Evolutionary conservation across 2,329 filamentous ascomycete genomes (phyloP), one percentile per base, ranked within the genome.

Genomic region (Hymenoscyphus infarciens): DNA sequence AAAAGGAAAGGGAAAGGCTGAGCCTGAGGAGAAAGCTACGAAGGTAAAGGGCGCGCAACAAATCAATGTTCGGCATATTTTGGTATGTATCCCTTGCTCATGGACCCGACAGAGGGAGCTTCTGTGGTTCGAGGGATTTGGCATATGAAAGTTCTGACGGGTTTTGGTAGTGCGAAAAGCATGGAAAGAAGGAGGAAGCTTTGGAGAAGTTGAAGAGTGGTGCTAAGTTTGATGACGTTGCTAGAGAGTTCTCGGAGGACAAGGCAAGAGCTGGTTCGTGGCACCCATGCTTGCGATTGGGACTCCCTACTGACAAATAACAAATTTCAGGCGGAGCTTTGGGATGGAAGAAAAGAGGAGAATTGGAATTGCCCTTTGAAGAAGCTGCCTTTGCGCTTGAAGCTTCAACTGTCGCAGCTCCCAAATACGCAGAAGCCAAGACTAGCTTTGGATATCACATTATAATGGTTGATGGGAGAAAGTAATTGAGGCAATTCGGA

Each of bases 381-480:
- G 85, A 86, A 64, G 83, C 89, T 10, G 90, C 90, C 8, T 92
- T 87, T 74, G 83, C 81, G 29, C 79, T 93, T 39, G 85, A 88
- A 68, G 77, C 83, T 1, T 91, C 87, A 71, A 87, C 86, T 8
- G 87, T 85, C 13, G 79, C 74, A 13, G 86, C 77, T 63, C 87
- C 89, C 1, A 87, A 86, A 72, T 82, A 83, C 72, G 89, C 80
- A 1, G 87, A 92, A 77, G 87, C 82, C 25, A 92, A 90, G 80
- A 92, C 90, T 1, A 81, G 79, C 0, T 88, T 90, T 76, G 90
- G 90, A 0, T 92, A 92, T 78, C 90, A 93, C 74, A 86, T 93
- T 67, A 85, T 93, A 67, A 91, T 92, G 86, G 89, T 92, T 10
- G 73, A 75, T 39, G 73, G 72, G 16, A 69, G 73, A 42, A 75